Evolutionary conservation across 768 basidiomycete genomes (phyloP).

Genomic region (Calocybe indica): DNA sequence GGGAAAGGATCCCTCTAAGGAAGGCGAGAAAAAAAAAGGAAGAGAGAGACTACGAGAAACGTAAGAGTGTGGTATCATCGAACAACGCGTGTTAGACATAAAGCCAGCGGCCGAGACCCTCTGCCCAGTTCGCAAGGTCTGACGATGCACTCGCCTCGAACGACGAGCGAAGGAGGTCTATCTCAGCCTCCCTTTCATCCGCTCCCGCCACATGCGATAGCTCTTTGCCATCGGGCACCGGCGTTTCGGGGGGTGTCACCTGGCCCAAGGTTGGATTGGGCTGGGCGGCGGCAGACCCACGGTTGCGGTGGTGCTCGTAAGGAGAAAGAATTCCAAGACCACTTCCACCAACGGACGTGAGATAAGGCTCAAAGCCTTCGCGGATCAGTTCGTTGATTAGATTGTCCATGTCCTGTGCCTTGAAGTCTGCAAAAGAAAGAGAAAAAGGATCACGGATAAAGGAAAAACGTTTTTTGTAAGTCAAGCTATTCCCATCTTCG

Average conservation of each 20-base stretch:
- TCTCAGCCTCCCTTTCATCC: constrained; percentile 14
- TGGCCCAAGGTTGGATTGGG: constrained; percentile 24
- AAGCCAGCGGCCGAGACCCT: constrained; percentile 51
- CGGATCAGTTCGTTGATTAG: constrained; percentile 56
- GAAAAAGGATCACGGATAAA: constrained; percentile 2
- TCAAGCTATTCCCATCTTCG: neutral
- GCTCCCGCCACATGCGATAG: constrained; percentile 14
- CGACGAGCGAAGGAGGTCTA: constrained; percentile 28
- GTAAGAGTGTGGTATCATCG: too few species aligned
- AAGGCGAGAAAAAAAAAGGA: too few species aligned
- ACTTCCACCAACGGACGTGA: constrained; percentile 89
- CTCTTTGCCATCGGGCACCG: constrained; percentile 23
- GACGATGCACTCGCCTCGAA: constrained; percentile 38
- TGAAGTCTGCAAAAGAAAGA: constrained; percentile 53
- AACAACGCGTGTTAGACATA: constrained; percentile 37
- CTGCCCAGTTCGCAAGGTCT: constrained; percentile 48
- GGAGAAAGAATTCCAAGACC: constrained; percentile 84
- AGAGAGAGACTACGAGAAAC: too few species aligned
- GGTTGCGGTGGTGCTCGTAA: constrained; percentile 37
- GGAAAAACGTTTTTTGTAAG: neutral
- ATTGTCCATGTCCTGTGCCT: constrained; percentile 46
- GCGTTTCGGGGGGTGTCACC: constrained; percentile 47
- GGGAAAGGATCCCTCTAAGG: too few species aligned
- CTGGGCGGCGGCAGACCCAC: constrained; percentile 17
- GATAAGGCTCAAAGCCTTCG: constrained; percentile 75